Base-by-base conservation (phyloP, 352 stramenopile genomes). In the Vaucheria bursata region DNA sequence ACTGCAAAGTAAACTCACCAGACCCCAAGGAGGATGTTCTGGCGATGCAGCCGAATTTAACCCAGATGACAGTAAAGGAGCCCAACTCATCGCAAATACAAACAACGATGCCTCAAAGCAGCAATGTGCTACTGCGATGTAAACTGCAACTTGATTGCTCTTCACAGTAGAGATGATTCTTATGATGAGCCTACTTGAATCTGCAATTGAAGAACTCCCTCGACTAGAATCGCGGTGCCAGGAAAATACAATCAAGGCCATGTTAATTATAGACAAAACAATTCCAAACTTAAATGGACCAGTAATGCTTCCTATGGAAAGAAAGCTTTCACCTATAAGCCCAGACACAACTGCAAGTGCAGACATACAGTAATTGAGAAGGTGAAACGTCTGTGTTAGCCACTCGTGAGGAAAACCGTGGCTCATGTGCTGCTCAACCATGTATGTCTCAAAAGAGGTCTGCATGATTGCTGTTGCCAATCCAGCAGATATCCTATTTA, bases 381-480 rank as follows among this genome's bases (percentile, higher is more conserved):
- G 29, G 70, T 81, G 74, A 39, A 81, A 77, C 1, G 76, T 81
- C 34, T 81, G 76, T 36, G 67, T 49, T 36, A 81, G 75, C 76
- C 76, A 81, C 59, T 81, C 76, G 0, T 73, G 33, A 7, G 76
- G 76, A 39, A 81, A 81, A 31, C 76, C 76, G 39, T 81, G 76
- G 1, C 66, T 53, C 31, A 77, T 53, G 52, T 81, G 76, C 76
- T 81, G 65, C 38, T 79, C 77, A 4, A 78, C 70, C 77, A 82
- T 82, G 45, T 59, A 82, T 25, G 66, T 59, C 50, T 82, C 77
- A 71, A 82, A 82, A 1, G 77, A 77, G 7, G 77, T 79, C 49
- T 82, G 77, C 1, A 82, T 64, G 50, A 82, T 73, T 29, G 77
- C 4, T 18, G 71, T 38, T 18, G 77, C 77, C 36, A 78, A 52